These are phyloP conservation scores for Sanghuangporus sanghuang DNA, from an alignment of 1,284 basidiomycete species.

Conservation along the genomic window DNA sequence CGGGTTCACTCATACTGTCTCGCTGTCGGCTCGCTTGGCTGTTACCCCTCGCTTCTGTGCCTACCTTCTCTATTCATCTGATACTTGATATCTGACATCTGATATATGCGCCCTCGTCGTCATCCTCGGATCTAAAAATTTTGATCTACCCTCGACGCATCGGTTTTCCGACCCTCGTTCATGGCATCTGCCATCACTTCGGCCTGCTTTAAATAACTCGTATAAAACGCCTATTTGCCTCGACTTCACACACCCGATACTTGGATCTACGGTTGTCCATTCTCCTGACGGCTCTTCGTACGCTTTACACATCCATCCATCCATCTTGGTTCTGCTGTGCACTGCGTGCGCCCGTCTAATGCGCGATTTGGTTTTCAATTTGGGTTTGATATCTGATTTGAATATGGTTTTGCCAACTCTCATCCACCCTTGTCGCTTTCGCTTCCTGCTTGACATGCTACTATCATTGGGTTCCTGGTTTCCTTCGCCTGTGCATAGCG, in stretches of 20 bases:
- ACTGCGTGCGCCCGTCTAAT: not conserved
- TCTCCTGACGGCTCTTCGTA: not conserved
- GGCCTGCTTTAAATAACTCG: not conserved
- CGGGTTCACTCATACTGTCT: not conserved
- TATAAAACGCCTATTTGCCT: not conserved
- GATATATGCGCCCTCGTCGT: not conserved
- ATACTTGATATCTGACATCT: not conserved
- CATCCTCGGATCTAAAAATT: not conserved
- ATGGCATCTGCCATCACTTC: not conserved
- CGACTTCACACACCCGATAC: not conserved
- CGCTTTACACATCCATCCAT: not conserved
- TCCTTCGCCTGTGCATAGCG: slow-evolving; percentile 45
- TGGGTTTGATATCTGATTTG: no score
- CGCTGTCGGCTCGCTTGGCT: not conserved
- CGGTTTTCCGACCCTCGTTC: not conserved
- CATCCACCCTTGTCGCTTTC: not conserved
- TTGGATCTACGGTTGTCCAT: not conserved
- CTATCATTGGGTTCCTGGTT: not conserved
- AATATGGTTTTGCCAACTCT: not conserved
- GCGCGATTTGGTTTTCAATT: no score
- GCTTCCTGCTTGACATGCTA: not conserved
- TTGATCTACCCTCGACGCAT: not conserved
- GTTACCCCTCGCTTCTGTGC: not conserved
- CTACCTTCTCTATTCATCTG: not conserved
- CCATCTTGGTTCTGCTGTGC: not conserved